Conservation (phyloP, 163 green algal genomes). For the Scenedesmus sp. region DNA sequence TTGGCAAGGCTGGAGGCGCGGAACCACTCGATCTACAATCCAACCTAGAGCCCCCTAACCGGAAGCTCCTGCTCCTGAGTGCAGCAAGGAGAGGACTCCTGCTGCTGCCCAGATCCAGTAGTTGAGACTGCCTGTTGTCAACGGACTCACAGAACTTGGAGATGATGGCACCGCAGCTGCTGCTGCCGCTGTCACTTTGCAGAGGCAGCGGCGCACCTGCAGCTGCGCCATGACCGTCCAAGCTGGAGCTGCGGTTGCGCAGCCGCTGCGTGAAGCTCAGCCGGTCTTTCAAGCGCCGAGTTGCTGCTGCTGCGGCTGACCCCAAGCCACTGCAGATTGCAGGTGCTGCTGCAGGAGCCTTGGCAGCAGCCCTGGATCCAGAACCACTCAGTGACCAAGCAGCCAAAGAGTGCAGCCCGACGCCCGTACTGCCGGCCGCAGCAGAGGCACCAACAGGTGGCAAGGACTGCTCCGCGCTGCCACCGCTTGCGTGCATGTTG, state of each 20-base stretch:
- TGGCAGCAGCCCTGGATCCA: not conserved
- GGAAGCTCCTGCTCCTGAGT: not conserved
- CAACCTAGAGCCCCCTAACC: not conserved
- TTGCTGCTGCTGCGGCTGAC: constrained; percentile 16
- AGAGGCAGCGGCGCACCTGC: not conserved
- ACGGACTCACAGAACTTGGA: not conserved
- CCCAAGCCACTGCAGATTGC: not conserved
- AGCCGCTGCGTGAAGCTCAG: not conserved
- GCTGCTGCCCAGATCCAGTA: not conserved
- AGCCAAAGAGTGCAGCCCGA: not conserved
- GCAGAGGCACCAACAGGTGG: not conserved
- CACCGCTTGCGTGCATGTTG: not conserved
- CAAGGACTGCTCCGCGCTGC: not conserved
- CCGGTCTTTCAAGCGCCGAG: not conserved
- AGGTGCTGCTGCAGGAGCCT: not conserved
- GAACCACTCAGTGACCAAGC: not conserved
- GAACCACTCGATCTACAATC: not conserved
- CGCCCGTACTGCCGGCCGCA: not conserved
- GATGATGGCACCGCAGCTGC: not conserved
- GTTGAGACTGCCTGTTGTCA: not conserved
- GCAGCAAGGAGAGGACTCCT: not conserved
- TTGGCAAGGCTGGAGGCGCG: not conserved
- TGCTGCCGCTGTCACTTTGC: not conserved
- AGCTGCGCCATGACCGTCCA: not conserved
- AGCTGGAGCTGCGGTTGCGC: constrained; percentile 11